Percentiles rank a stretch among this genome's conserved stretches.
Conservation (phyloP, 768 basidiomycete genomes). For the Mycena filopes region DNA sequence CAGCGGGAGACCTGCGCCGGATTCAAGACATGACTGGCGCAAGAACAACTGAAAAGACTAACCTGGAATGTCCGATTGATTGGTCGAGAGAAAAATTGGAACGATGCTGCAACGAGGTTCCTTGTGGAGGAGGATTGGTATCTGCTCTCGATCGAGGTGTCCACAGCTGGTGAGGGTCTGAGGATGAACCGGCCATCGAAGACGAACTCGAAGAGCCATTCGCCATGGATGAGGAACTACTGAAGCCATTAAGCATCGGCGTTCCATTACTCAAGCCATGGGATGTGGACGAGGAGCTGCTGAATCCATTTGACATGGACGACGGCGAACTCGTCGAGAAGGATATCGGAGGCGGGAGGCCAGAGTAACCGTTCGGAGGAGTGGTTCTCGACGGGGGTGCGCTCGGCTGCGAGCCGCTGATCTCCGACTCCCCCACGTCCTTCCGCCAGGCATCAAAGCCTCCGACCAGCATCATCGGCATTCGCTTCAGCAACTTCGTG, state of each 20-base stretch:
- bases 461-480: conserved; percentile 86
- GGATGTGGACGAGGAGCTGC: conserved; percentile 8
- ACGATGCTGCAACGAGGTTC: conserved; percentile 39
- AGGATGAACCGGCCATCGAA: conserved; percentile 16
- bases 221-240: conserved; percentile 28
- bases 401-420: conserved; percentile 38
- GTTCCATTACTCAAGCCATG: conserved; percentile 10
- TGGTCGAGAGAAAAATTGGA: conserved; percentile 55
- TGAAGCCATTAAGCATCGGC: conserved; percentile 21
- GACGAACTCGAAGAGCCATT: conserved; percentile 18
- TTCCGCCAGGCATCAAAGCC: conserved; percentile 86
- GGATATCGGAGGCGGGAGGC: conserved; percentile 36
- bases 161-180: conserved; percentile 44
- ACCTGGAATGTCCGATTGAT: conserved; percentile 55
- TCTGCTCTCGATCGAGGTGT: conserved; percentile 41
- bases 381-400: conserved; percentile 35
- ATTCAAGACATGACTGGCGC: background rate
- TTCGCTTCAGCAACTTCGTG: conserved; percentile 73
- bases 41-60: conserved; percentile 13
- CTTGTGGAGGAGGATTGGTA: conserved; percentile 32
- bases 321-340: conserved; percentile 19
- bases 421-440: conserved; percentile 58
- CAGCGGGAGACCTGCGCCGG: conserved; percentile 52
- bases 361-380: conserved; percentile 29
- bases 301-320: conserved; percentile 25